A percentile compares a stretch with the other conserved stretches of the same genome.
Conservation (phyloP, 345 rosid species). For the Gossypium longicalyx region DNA sequence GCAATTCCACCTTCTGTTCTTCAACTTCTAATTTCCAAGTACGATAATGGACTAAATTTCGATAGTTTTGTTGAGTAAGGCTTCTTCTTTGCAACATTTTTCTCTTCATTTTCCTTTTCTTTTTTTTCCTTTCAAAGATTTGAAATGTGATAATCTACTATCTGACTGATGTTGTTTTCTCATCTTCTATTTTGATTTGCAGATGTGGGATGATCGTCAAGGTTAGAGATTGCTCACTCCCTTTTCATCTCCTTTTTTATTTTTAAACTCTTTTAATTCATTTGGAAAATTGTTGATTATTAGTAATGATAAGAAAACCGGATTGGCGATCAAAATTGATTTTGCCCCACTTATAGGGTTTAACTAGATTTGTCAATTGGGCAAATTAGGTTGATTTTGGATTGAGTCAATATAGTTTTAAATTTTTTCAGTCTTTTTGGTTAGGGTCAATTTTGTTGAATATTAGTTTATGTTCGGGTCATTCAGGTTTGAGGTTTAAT, state of each 20-base stretch:
- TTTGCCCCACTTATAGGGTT: too few relatives aligned
- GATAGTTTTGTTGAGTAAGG: constrained; percentile 68
- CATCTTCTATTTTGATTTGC: constrained; percentile 23
- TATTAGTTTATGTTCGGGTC: too few relatives aligned
- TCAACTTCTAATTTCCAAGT: constrained; percentile 45
- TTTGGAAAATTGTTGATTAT: not conserved
- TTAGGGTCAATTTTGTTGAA: too few relatives aligned
- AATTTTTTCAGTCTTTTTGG: too few relatives aligned
- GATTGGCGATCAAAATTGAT: too few relatives aligned
- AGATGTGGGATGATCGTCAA: constrained; percentile 73
- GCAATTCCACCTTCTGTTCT: constrained; percentile 62
- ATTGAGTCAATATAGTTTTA: too few relatives aligned
- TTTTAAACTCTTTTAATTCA: not conserved
- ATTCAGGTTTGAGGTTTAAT: too few relatives aligned
- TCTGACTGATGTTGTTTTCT: not conserved
- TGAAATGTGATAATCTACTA: not conserved
- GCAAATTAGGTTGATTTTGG: too few relatives aligned
- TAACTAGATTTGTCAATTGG: too few relatives aligned
- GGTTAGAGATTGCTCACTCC: constrained; percentile 35
- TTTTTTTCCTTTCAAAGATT: not conserved
- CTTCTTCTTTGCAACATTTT: constrained; percentile 4
- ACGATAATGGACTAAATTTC: constrained; percentile 50
- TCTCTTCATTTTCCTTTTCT: not conserved
- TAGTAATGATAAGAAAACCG: not conserved
- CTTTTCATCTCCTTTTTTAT: not conserved